Percentiles rank a stretch among this genome's conserved stretches.
These are phyloP conservation scores for Amanita phalloides DNA, from an alignment of 768 basidiomycete species.

Conservation along the genomic window DNA sequence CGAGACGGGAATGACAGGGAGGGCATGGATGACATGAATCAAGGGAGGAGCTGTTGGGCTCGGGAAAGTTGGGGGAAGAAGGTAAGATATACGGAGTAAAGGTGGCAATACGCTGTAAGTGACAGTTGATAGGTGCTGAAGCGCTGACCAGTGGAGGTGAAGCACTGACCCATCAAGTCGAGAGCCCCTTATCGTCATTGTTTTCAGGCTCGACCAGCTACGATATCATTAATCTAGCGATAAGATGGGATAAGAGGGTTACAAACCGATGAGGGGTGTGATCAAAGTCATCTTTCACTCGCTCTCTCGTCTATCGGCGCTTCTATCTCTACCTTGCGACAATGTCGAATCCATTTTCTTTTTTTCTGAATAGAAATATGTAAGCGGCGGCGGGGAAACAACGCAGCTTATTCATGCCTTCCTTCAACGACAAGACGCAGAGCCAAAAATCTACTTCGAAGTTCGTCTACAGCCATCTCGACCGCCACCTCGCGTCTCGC, in stretches of 20 bases:
- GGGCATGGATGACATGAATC: conserved; percentile 70
- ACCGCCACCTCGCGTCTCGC: neutral
- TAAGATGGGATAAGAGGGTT: neutral
- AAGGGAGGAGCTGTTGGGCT: conserved; percentile 64
- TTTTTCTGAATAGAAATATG: no score
- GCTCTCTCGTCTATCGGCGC: no score
- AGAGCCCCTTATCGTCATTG: conserved; percentile 46
- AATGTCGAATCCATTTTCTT: no score
- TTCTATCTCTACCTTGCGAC: no score
- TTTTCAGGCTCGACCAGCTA: conserved; percentile 33
- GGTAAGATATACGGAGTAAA: conserved; percentile 58
- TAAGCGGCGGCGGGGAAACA: no score
- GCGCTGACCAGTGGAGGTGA: neutral
- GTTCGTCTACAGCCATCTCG: neutral
- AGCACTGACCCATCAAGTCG: conserved; percentile 59
- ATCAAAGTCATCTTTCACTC: no score
- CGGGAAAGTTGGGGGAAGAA: conserved; percentile 50
- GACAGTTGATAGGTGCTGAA: neutral
- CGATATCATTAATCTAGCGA: neutral
- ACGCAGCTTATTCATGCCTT: neutral
- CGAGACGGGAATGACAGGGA: conserved; percentile 69
- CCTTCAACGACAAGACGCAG: neutral
- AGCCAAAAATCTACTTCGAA: neutral
- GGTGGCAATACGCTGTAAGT: conserved; percentile 52
- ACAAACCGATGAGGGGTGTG: conserved; percentile 23